These are phyloP conservation scores for Austroboletus novae-zelandiae DNA, from an alignment of 1,284 basidiomycete genomes.

Conservation along the genomic window DNA sequence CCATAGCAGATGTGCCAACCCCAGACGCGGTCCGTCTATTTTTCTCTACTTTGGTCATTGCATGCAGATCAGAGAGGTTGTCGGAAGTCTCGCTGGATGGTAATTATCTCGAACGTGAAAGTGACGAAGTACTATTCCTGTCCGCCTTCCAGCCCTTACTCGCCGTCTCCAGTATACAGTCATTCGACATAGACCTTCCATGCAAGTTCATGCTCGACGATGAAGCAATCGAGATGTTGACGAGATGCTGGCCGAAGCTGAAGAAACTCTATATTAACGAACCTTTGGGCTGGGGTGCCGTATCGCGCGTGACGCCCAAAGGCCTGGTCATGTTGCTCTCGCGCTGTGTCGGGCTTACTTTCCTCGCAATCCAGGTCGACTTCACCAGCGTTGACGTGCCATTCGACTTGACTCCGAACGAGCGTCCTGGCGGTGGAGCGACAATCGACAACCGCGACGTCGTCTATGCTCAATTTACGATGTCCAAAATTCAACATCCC, in stretches of 20 bases:
- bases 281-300: not conserved
- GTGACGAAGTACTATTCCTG: slow-evolving; percentile 4
- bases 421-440: too few relatives aligned
- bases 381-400: slow-evolving; percentile 15
- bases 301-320: not conserved
- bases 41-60: slow-evolving; percentile 16
- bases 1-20: slow-evolving; percentile 10
- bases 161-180: slow-evolving; percentile 7
- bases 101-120: too few relatives aligned
- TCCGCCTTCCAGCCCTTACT: slow-evolving; percentile 20
- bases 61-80: slow-evolving; percentile 17
- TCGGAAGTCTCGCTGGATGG: too few relatives aligned
- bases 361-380: slow-evolving; percentile 18
- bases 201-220: slow-evolving; percentile 20
- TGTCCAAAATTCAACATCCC: slow-evolving; percentile 18
- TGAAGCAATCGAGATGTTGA: slow-evolving; percentile 4
- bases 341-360: slow-evolving; percentile 3
- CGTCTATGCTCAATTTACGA: slow-evolving; percentile 14
- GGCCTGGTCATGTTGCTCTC: slow-evolving; percentile 18
- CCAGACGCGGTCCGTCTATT: slow-evolving; percentile 20
- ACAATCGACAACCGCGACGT: slow-evolving; percentile 2
- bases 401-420: not conserved
- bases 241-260: slow-evolving; percentile 21
- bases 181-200: slow-evolving; percentile 18
- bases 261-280: slow-evolving; percentile 9